Evolutionary conservation across 805 yeast genomes (phyloP).

Genomic region (Candida succiphila): DNA sequence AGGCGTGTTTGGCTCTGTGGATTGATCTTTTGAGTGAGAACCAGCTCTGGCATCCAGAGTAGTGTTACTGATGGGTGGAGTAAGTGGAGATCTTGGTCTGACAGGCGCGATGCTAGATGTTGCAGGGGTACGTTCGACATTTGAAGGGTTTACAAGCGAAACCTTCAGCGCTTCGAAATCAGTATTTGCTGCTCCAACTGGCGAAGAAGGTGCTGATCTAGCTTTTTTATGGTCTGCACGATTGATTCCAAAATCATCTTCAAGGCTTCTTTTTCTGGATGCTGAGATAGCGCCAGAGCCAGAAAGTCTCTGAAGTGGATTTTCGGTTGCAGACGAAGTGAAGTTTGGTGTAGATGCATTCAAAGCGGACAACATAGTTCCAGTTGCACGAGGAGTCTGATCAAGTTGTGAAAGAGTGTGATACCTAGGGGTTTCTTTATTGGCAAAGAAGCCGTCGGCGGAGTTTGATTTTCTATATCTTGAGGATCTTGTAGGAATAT

Average conservation of each 20-base stretch:
- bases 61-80: too few species aligned
- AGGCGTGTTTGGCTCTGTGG: slow-evolving; percentile 13
- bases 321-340: not conserved
- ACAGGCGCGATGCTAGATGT: too few species aligned
- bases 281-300: not conserved
- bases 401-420: not conserved
- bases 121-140: too few species aligned
- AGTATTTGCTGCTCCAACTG: too few species aligned
- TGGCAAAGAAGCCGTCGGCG: slow-evolving; percentile 1
- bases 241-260: slow-evolving; percentile 1
- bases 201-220: slow-evolving; percentile 22
- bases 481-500: slow-evolving; percentile 4
- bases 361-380: not conserved
- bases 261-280: slow-evolving; percentile 9
- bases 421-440: not conserved
- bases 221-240: slow-evolving; percentile 10
- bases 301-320: too few species aligned
- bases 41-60: too few species aligned
- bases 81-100: too few species aligned
- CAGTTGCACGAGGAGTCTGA: not conserved
- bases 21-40: not conserved
- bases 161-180: too few species aligned
- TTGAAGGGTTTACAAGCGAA: too few species aligned
- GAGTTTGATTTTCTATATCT: slow-evolving; percentile 11
- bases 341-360: not conserved